Evolutionary conservation across 192 early-diverging fungal genomes (phyloP).

Genomic region (Geranomyces variabilis): DNA sequence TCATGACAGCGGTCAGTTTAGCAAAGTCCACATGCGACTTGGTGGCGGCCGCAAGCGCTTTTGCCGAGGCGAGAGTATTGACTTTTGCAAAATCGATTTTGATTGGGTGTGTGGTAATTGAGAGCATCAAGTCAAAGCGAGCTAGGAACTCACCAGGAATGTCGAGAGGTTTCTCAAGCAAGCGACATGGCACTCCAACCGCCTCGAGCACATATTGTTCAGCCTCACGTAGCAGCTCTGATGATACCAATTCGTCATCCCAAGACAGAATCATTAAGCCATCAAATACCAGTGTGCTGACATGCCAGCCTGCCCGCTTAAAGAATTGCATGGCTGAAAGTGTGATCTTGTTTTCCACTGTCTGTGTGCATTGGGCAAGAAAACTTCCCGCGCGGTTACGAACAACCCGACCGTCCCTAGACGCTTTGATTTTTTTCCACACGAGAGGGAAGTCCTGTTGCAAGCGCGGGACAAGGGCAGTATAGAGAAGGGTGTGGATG

Average conservation of each 20-base stretch:
- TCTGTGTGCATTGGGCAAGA: conserved; percentile 1
- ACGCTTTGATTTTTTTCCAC: conserved; percentile 7
- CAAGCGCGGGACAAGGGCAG: conserved; percentile 3
- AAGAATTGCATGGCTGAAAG: conserved; percentile 7
- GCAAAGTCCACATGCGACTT: conserved; percentile 19
- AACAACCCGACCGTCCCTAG: not conserved
- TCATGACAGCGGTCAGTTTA: not conserved
- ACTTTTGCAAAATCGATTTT: conserved; percentile 10
- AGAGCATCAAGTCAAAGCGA: not conserved
- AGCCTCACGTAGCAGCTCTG: conserved; percentile 6
- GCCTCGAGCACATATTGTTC: conserved; percentile 4
- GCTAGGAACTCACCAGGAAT: conserved; percentile 10
- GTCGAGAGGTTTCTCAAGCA: conserved; percentile 17
- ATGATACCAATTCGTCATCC: conserved; percentile 12
- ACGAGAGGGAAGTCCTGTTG: conserved; percentile 2
- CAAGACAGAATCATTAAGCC: conserved; percentile 16
- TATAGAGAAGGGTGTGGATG: conserved; percentile 15
- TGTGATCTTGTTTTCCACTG: conserved; percentile 23
- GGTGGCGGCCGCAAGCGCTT: conserved; percentile 12
- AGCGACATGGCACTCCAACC: not conserved
- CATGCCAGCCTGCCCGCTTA: not conserved
- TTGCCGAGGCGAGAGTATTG: conserved; percentile 7
- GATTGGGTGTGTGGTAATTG: not conserved
- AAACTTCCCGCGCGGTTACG: conserved; percentile 29
- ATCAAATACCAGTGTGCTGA: conserved; percentile 15